Evolutionary conservation across 768 basidiomycete species (phyloP).

Genomic region (Tephrocybe rancida): DNA sequence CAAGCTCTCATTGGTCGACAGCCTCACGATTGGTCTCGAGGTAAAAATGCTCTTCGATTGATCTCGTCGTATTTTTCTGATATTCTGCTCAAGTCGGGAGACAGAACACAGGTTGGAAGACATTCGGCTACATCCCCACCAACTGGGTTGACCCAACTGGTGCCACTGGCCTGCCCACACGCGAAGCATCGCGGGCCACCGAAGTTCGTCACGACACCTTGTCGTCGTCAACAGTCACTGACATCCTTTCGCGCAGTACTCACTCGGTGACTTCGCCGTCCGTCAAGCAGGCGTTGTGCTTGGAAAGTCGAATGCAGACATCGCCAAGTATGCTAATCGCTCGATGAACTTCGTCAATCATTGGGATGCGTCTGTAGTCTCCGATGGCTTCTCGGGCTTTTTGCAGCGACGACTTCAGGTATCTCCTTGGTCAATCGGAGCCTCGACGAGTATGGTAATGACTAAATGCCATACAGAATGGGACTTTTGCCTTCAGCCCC

Average conservation of each 20-base stretch:
- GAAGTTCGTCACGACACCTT: conserved; percentile 33
- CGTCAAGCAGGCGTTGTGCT: conserved; percentile 49
- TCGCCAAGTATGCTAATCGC: conserved; percentile 46
- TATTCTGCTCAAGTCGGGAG: conserved; percentile 37
- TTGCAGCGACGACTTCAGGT: conserved; percentile 46
- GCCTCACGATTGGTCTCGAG: conserved; percentile 54
- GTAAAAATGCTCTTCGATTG: conserved; percentile 20
- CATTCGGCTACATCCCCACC: conserved; percentile 51
- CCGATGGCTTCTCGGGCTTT: conserved; percentile 52
- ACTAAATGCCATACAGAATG: conserved; percentile 36
- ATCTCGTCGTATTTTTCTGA: background rate
- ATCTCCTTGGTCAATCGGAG: background rate
- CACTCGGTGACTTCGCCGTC: conserved; percentile 53
- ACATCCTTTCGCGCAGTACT: conserved; percentile 34
- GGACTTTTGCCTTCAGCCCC: conserved; percentile 50
- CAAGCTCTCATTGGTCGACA: conserved; percentile 12
- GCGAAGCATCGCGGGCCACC: conserved; percentile 50
- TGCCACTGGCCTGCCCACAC: conserved; percentile 46
- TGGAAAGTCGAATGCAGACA: conserved; percentile 37
- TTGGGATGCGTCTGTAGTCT: conserved; percentile 46
- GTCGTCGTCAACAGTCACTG: background rate
- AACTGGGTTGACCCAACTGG: conserved; percentile 51
- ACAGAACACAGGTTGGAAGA: conserved; percentile 55
- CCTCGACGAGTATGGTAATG: background rate
- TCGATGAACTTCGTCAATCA: conserved; percentile 56